These are phyloP conservation scores for Microdochium paspali DNA, from an alignment of 2,329 filamentous ascomycete genomes.

Conservation along the genomic window DNA sequence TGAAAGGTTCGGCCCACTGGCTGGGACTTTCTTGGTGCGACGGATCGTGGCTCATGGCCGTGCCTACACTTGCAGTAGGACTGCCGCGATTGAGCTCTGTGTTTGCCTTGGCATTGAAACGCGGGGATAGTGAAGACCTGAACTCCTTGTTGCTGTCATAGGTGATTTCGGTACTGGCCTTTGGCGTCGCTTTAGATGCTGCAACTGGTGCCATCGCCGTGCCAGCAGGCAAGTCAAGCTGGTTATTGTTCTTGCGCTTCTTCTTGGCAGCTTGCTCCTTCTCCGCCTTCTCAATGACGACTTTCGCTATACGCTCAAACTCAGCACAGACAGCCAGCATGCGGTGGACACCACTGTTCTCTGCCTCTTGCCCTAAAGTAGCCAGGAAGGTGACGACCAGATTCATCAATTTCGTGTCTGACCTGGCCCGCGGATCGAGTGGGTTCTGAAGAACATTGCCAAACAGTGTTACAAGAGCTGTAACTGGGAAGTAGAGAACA, in stretches of 20 bases:
- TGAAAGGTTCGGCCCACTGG: conserved; percentile 13
- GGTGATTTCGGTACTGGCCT: conserved; percentile 19
- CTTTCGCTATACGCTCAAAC: conserved; percentile 86
- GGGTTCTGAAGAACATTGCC: conserved; percentile 96
- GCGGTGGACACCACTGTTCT: conserved; percentile 81
- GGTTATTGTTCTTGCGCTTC: conserved; percentile 60
- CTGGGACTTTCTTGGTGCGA: conserved; percentile 25
- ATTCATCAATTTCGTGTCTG: conserved; percentile 85
- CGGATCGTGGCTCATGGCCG: conserved; percentile 4
- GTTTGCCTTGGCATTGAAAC: conserved; percentile 17
- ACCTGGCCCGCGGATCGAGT: conserved; percentile 75
- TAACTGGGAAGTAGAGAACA: conserved; percentile 93
- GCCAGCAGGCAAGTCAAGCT: conserved; percentile 10
- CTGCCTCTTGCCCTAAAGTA: conserved; percentile 79
- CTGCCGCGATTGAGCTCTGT: not conserved
- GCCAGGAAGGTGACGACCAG: conserved; percentile 87
- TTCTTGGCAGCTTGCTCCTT: conserved; percentile 70
- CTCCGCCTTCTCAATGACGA: conserved; percentile 85
- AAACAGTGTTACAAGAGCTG: conserved; percentile 87
- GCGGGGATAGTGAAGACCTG: conserved; percentile 15
- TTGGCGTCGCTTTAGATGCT: conserved; percentile 15
- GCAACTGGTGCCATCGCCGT: conserved; percentile 12
- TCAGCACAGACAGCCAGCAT: conserved; percentile 95
- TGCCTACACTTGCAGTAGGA: conserved; percentile 2
- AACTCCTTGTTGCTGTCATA: conserved; percentile 1